Base-by-base conservation (phyloP, 2,329 filamentous ascomycete genomes). In the Botrytis deweyae region DNA sequence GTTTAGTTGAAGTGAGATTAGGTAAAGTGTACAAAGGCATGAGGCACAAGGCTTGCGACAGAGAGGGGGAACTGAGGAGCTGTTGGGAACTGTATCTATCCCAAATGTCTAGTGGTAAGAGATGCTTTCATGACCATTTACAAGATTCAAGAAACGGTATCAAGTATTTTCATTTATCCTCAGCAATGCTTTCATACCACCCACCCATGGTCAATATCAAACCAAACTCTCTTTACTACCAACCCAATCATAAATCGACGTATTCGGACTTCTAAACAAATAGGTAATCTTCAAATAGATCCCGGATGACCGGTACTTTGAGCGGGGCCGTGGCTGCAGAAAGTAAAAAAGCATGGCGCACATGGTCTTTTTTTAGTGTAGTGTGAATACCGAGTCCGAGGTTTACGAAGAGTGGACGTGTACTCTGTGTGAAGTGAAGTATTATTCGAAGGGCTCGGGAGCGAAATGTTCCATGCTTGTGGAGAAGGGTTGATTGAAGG, bases 401-500 rank as follows among this genome's bases (percentile, higher is more conserved):
- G 46, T 38, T 33, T 67, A 46, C 64, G 36, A 52, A 20, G 64
- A 36, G 38, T 44, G 25, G 38, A 40, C 38, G 38, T 63, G 61
- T 40, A 58, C n/a, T 16, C 49, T 55, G 25, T 55, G 14, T 55
- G 25, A 55, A 52, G 25, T 52, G 25, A 52, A 55, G 25, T 55
- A 55, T 55, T 42, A 29, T 64, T 44, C n/a, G 25, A 20, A 42
- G 62, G 62, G 62, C 62, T 64, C 62, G 62, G 40, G 40, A 65
- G n/a, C 62, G 40, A 46, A 29, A 58, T 18, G 49, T 58, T 55
- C 65, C 46, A 68, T 68, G 49, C 22, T 22, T 68, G 65, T 68
- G 65, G 65, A 68, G 65, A 68, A 58, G 46, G n/a, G 40, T 9
- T 65, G 38, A 46, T 44, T 65, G 62, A 65, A 65, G 62, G 62